phyloP scores from a whole-genome alignment of 495 filamentous ascomycete species.

The Gamarada debralockiae region DNA sequence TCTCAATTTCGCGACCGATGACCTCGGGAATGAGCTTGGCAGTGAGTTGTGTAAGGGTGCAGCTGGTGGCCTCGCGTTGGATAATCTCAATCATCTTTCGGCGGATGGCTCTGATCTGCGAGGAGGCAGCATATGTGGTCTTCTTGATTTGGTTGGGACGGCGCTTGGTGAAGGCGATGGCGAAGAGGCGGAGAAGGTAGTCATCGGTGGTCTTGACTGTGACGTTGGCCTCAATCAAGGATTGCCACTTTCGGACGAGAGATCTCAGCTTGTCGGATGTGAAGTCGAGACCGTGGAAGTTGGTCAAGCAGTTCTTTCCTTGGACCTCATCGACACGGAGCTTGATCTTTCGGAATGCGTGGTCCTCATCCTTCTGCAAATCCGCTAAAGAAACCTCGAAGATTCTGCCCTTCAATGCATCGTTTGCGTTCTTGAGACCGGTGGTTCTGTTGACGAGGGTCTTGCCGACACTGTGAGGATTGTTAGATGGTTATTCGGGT shows the following conservation, averaged over 20 bases:
- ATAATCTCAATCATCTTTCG: constrained; percentile 99
- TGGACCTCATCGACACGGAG: constrained; percentile 97
- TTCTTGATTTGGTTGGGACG: constrained; percentile 99
- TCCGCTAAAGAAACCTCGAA: constrained; percentile 98
- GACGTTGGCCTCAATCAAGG: constrained; percentile 97
- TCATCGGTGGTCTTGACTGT: constrained; percentile 99
- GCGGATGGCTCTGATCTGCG: constrained; percentile 93
- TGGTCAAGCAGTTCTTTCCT: constrained; percentile 99
- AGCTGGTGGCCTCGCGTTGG: constrained; percentile 87
- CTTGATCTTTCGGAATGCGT: constrained; percentile 99
- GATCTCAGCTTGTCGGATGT: constrained; percentile 99
- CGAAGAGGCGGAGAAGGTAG: constrained; percentile 96
- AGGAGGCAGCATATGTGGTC: constrained; percentile 94
- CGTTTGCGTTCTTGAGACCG: constrained; percentile 99
- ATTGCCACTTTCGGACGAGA: constrained; percentile 98
- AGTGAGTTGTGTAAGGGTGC: constrained; percentile 90
- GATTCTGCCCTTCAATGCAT: constrained; percentile 96
- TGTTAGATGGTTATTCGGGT: constrained; percentile 23
- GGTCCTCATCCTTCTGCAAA: constrained; percentile 99
- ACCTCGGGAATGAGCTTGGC: constrained; percentile 98
- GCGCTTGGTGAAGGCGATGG: constrained; percentile 98
- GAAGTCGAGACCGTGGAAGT: constrained; percentile 99
- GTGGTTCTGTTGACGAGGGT: constrained; percentile 98
- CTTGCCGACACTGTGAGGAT: constrained; percentile 79
- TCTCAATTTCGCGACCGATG: constrained; percentile 99